phyloP scores from a whole-genome alignment of 345 rosid species.

The Rubroshorea leprosula region DNA sequence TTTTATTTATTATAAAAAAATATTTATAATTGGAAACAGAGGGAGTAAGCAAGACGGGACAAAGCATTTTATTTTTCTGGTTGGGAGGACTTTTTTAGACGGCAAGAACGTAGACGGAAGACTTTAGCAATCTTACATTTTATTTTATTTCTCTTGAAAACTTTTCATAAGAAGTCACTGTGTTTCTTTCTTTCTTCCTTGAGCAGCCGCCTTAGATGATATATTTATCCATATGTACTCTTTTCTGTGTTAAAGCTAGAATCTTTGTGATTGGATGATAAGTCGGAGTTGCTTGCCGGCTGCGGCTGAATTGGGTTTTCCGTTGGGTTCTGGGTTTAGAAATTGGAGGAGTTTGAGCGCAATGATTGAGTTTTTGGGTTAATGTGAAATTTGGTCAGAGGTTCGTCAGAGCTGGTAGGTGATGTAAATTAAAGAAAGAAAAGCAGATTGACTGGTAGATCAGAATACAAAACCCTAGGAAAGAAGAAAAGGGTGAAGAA shows the following conservation, averaged over 20 bases:
- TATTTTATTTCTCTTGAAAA: too few relatives aligned
- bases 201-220: too few relatives aligned
- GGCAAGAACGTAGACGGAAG: too few relatives aligned
- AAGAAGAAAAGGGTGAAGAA: conserved; percentile 9
- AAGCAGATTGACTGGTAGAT: conserved; percentile 79
- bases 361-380: conserved; percentile 49
- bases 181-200: not conserved
- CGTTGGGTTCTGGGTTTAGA: not conserved
- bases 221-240: too few relatives aligned
- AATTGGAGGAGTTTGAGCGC: conserved; percentile 22
- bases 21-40: too few relatives aligned
- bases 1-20: too few relatives aligned
- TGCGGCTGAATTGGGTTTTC: not conserved
- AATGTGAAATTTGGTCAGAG: conserved; percentile 41
- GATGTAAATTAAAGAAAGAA: conserved; percentile 27
- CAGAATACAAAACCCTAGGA: conserved; percentile 36
- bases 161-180: too few relatives aligned
- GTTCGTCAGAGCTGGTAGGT: conserved; percentile 46
- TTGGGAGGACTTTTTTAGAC: too few relatives aligned
- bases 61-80: too few relatives aligned
- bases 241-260: not conserved
- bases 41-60: too few relatives aligned
- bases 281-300: conserved; percentile 8
- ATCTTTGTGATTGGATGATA: not conserved
- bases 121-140: too few relatives aligned